Evolutionary conservation across 805 yeast genomes (phyloP).

Genomic region (Tetrapisispora phaffii): DNA sequence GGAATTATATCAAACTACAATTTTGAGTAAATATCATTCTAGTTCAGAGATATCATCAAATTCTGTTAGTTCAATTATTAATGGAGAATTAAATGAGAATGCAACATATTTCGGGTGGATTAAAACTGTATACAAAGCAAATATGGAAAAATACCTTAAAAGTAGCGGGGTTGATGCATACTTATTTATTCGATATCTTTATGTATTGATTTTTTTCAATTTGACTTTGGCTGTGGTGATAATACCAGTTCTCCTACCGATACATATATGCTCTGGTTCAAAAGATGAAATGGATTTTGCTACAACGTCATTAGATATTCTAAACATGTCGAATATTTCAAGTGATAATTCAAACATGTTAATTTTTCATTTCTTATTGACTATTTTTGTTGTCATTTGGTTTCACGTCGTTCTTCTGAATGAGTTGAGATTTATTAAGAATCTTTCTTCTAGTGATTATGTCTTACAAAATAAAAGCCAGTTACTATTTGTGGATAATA

Average conservation of each 20-base stretch:
- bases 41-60: slow-evolving; percentile 15
- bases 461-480: slow-evolving; percentile 27
- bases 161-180: slow-evolving; percentile 60
- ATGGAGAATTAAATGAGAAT: not conserved
- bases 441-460: slow-evolving; percentile 35
- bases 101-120: slow-evolving; percentile 42
- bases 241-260: slow-evolving; percentile 52
- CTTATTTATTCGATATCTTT: slow-evolving; percentile 55
- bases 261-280: slow-evolving; percentile 35
- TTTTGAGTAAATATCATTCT: slow-evolving; percentile 11
- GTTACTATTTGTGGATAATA: slow-evolving; percentile 37
- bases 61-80: not conserved
- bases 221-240: slow-evolving; percentile 42
- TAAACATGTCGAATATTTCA: slow-evolving; percentile 65
- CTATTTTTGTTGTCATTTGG: slow-evolving; percentile 43
- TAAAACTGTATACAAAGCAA: slow-evolving; percentile 31
- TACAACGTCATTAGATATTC: slow-evolving; percentile 38
- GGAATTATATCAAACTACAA: slow-evolving; percentile 47
- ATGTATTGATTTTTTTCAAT: slow-evolving; percentile 43
- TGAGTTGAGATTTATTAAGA: slow-evolving; percentile 44
- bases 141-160: slow-evolving; percentile 35
- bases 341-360: slow-evolving; percentile 39
- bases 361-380: slow-evolving; percentile 53
- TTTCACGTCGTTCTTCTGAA: slow-evolving; percentile 46
- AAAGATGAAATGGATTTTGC: slow-evolving; percentile 1